phyloP scores from a whole-genome alignment of 148 eudicot genomes.

The Linanthus parryae region DNA sequence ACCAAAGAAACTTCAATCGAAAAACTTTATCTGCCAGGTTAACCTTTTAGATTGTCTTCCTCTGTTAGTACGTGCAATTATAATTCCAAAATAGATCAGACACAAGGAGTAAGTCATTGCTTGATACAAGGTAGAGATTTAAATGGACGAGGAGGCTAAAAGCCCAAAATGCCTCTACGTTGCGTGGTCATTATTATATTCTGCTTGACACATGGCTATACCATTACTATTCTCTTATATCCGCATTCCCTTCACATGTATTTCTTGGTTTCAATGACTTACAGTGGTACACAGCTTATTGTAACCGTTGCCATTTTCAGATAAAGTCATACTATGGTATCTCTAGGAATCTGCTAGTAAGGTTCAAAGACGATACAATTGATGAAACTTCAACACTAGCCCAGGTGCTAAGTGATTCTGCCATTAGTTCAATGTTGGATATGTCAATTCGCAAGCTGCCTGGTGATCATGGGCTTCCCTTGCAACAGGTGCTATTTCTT shows the following conservation, averaged over 20 bases:
- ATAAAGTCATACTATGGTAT: constrained; percentile 77
- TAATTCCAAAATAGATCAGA: too few species aligned
- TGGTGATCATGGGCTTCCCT: constrained; percentile 91
- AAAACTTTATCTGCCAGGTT: too few species aligned
- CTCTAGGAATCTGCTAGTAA: constrained; percentile 73
- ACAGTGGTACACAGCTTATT: neutral
- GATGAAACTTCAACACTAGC: constrained; percentile 89
- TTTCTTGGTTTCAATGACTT: neutral
- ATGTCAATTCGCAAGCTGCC: constrained; percentile 80
- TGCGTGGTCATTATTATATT: too few species aligned
- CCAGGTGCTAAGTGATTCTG: constrained; percentile 79
- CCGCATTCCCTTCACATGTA: neutral
- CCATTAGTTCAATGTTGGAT: constrained; percentile 78
- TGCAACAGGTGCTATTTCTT: constrained; percentile 96
- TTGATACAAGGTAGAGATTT: too few species aligned
- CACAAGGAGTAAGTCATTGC: too few species aligned
- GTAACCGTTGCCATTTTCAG: constrained; percentile 33
- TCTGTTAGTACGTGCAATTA: too few species aligned
- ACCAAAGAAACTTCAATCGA: too few species aligned
- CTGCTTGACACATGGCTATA: too few species aligned
- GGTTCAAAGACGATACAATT: constrained; percentile 87
- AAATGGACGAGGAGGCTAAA: too few species aligned
- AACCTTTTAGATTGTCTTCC: too few species aligned
- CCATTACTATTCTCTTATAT: too few species aligned
- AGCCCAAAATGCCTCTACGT: too few species aligned